Conservation (phyloP, 2,329 filamentous ascomycete species). For the Aulographum hederae region DNA sequence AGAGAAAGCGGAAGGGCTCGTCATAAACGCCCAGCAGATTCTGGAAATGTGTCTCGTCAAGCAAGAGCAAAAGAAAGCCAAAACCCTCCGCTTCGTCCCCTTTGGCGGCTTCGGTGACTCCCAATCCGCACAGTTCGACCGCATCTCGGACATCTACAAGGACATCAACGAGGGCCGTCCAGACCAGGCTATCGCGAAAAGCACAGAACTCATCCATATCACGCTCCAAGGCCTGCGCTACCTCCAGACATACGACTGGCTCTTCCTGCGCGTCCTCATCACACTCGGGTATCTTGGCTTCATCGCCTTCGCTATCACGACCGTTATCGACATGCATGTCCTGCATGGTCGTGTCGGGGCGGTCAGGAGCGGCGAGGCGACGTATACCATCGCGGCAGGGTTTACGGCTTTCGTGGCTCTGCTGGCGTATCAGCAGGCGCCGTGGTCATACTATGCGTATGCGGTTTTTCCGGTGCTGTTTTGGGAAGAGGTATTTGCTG, state of each 20-base stretch:
- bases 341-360: slow-evolving; percentile 50
- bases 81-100: slow-evolving; percentile 58
- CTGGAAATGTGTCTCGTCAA: slow-evolving; percentile 95
- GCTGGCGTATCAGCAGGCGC: slow-evolving; percentile 63
- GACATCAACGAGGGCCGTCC: slow-evolving; percentile 49
- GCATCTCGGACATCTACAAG: slow-evolving; percentile 46
- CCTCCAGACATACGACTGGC: slow-evolving; percentile 95
- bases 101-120: slow-evolving; percentile 45
- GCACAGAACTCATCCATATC: slow-evolving; percentile 56
- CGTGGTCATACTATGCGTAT: slow-evolving; percentile 75
- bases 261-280: slow-evolving; percentile 78
- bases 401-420: slow-evolving; percentile 51
- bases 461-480: slow-evolving; percentile 84
- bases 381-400: slow-evolving; percentile 34
- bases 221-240: slow-evolving; percentile 75
- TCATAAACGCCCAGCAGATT: slow-evolving; percentile 73
- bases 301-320: slow-evolving; percentile 84
- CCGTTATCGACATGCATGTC: slow-evolving; percentile 75
- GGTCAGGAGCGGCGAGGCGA: slow-evolving; percentile 14
- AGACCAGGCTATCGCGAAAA: slow-evolving; percentile 63
- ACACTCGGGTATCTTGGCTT: slow-evolving; percentile 86
- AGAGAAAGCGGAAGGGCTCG: slow-evolving; percentile 66
- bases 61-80: slow-evolving; percentile 63
- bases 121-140: slow-evolving; percentile 35
- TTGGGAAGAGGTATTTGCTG: slow-evolving; percentile 87